Conservation (phyloP, 2,329 filamentous ascomycete species). For the Cladosporium sp. region DNA sequence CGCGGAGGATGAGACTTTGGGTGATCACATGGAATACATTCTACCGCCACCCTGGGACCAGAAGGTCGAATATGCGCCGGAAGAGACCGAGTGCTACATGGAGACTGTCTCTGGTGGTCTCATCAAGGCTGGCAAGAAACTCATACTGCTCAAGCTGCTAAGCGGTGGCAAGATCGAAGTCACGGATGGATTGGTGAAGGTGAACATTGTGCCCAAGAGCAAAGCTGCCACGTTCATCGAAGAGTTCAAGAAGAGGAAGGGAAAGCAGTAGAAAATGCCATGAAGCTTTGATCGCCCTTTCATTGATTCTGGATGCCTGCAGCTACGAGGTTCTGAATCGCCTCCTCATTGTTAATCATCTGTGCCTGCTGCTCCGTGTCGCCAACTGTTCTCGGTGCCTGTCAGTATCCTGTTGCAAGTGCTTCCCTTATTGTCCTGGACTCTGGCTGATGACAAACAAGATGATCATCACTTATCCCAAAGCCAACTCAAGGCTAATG, state of each 20-base stretch:
- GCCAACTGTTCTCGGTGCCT: too few species aligned
- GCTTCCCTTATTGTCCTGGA: not conserved
- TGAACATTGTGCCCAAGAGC: conserved; percentile 76
- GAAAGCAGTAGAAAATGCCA: conserved; percentile 22
- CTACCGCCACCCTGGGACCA: conserved; percentile 86
- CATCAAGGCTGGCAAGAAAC: conserved; percentile 86
- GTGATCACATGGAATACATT: conserved; percentile 79
- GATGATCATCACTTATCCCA: not conserved
- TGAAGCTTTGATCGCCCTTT: not conserved
- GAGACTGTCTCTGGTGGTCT: conserved; percentile 78
- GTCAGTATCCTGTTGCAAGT: not conserved
- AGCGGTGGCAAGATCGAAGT: conserved; percentile 77
- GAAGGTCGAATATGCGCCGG: conserved; percentile 61
- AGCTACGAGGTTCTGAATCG: not conserved
- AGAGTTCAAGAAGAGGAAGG: conserved; percentile 75
- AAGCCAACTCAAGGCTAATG: not conserved
- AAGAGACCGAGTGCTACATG: conserved; percentile 80
- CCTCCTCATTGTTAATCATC: not conserved
- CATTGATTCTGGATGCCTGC: not conserved
- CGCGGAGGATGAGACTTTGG: conserved; percentile 71
- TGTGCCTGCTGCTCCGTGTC: not conserved
- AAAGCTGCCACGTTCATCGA: conserved; percentile 74
- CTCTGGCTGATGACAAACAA: not conserved
- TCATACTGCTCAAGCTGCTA: conserved; percentile 73
- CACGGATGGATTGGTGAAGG: conserved; percentile 77